Evolutionary conservation across 495 filamentous ascomycete genomes (phyloP).

Genomic region (Echria macrotheca): DNA sequence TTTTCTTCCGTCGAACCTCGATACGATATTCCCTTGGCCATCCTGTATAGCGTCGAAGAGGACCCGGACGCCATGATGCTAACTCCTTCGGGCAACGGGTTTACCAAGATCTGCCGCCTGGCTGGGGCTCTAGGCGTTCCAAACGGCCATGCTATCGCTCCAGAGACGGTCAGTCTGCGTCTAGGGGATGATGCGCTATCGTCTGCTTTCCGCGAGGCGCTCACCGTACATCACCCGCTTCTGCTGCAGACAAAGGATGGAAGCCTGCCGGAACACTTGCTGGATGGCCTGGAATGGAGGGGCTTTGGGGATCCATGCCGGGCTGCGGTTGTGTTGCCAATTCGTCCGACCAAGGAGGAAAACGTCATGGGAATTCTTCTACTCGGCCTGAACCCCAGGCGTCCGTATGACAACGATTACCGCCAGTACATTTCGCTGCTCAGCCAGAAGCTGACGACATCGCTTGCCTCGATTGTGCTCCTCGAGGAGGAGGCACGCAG

Average conservation of each 20-base stretch:
- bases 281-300: constrained; percentile 52
- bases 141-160: constrained; percentile 45
- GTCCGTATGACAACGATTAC: constrained; percentile 65
- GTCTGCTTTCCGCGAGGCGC: constrained; percentile 50
- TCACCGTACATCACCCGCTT: constrained; percentile 49
- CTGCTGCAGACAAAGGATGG: constrained; percentile 50
- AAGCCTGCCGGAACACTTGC: constrained; percentile 44
- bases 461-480: constrained; percentile 58
- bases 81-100: constrained; percentile 31
- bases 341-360: constrained; percentile 54
- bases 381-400: constrained; percentile 56
- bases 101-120: constrained; percentile 43
- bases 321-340: constrained; percentile 54
- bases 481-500: constrained; percentile 61
- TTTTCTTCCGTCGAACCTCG: constrained; percentile 25
- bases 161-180: constrained; percentile 46
- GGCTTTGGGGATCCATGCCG: constrained; percentile 55
- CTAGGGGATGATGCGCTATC: constrained; percentile 46
- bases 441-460: constrained; percentile 56
- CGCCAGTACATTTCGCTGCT: constrained; percentile 57
- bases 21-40: constrained; percentile 53
- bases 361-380: constrained; percentile 53
- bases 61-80: constrained; percentile 35
- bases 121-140: constrained; percentile 58
- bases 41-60: constrained; percentile 51